Base-by-base conservation (phyloP, 805 yeast genomes). In the Metschnikowia aberdeeniae region DNA sequence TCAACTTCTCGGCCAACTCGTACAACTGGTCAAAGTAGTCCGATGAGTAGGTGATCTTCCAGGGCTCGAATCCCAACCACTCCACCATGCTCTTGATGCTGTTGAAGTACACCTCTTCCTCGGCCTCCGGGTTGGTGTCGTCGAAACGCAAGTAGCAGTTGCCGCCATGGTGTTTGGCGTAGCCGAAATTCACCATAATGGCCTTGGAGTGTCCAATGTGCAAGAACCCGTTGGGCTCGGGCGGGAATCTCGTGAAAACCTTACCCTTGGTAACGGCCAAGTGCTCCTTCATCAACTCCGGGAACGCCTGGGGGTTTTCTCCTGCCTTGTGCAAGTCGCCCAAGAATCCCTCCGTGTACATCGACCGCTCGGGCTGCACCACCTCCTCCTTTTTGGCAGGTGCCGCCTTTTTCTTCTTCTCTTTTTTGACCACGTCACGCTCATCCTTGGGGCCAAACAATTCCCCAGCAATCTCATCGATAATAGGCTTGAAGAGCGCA, bases 191-290 rank as follows among this genome's bases (percentile, higher is more conserved):
- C 44, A 92, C 97, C 80, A 93, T 86, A 62, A 93, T 92, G 42
- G 99, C 99, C 70, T 93, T 93, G 34, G 96, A 86, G 63, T 93
- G 99, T 36, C 99, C 99, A 65, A 93, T 92, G 65, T 93, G 99
- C 61, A 93, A 76, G 63, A 82, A 93, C 56, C 99, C 99, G 68
- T 95, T 92, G 34, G 99, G 99, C 70, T 93, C 99, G 5, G 99
- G 99, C 38, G 99, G 99, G 70, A 93, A 93, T 63, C 99, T 81
- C 3, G 99, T 93, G 57, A 79, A 82, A 26, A 92, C 98, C 60
- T 78, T 76, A 38, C 97, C 96, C 32, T 79, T 76, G 29, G 96
- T 88, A 53, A 80, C 80, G 45, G 76, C 79, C 57, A 89, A 73
- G 64, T 93, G 99, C 53, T 80, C 84, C 52, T 75, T 74, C 85